Base-by-base conservation (phyloP, 176 grass and related monocot species). In the Thalia dealbata region DNA sequence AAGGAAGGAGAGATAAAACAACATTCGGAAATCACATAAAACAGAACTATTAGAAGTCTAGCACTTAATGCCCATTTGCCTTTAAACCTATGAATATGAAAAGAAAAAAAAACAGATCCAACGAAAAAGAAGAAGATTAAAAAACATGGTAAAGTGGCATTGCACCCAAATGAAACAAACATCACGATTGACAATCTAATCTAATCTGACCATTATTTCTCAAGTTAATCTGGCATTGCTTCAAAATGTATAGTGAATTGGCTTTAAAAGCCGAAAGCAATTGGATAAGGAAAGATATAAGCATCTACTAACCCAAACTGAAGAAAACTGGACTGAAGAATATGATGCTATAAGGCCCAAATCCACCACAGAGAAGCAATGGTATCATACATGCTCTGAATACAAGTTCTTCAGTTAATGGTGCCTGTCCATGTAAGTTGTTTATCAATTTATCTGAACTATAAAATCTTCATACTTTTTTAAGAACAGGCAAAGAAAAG, bases 321-420 rank as follows among this genome's bases (percentile, higher is more conserved):
- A 97, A 97, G 83, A 97, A 97, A 74, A 97, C 69, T 48, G 93
- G 89, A 80, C 75, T 88, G 8, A 97, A n/a, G 77, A 97, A 92
- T 67, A 92, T 88, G 78, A 97, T 88, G 64, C 41, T 78, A 67
- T 76, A 73, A 43, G 78, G 86, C 79, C 75, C 90, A 75, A 97
- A 92, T 80, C 89, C 87, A 56, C 89, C 93, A 56, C 93, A 92
- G 3, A 97, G 87, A 88, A 97, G 93, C 82, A 92, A 81, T 61
- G 93, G 85, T 76, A 97, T 81, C 89, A 97, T 97, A 73, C 93
- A 97, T 24, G 93, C 89, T 66, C 93, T 92, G 78, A 97, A 97
- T 82, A 90, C 93, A 48, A 97, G 19, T 76, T 97, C 93, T 79
- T 97, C 93, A 0, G 89, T 97, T 77, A 90, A 48, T 29, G 93